Conservation (phyloP, 371 early-diverging fungal genomes). For the Mucor indicus region DNA sequence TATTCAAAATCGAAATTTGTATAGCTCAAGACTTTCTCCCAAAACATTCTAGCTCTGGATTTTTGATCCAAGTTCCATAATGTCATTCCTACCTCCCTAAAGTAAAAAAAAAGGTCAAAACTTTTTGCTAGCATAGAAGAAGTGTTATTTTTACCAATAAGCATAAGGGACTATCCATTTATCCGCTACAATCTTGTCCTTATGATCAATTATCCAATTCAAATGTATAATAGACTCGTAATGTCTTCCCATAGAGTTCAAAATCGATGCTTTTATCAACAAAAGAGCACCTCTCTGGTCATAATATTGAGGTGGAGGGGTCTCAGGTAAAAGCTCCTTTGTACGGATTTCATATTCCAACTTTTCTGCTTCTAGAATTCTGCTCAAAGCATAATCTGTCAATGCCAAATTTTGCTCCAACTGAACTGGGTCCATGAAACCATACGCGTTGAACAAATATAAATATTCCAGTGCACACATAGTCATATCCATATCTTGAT, state of each 20-base stretch:
- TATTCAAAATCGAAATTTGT: constrained; percentile 43
- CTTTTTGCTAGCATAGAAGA: neutral
- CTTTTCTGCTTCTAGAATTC: constrained; percentile 38
- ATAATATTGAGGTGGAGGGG: constrained; percentile 38
- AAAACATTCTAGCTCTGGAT: constrained; percentile 26
- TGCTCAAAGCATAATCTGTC: constrained; percentile 38
- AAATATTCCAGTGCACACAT: constrained; percentile 58
- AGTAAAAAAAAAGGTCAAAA: neutral
- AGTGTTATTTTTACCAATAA: constrained; percentile 45
- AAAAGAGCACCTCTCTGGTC: constrained; percentile 37
- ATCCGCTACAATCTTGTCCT: constrained; percentile 39
- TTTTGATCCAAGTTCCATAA: constrained; percentile 40
- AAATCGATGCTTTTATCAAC: constrained; percentile 38
- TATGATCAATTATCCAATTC: constrained; percentile 60
- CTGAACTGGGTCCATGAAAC: constrained; percentile 45
- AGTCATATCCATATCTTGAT: constrained; percentile 50
- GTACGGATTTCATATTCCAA: constrained; percentile 39
- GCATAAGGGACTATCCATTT: constrained; percentile 60
- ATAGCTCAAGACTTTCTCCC: constrained; percentile 34
- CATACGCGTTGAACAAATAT: constrained; percentile 55
- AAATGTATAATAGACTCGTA: constrained; percentile 42
- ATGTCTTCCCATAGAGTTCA: constrained; percentile 35
- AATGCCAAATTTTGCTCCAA: constrained; percentile 35
- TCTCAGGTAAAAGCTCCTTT: constrained; percentile 38
- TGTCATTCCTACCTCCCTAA: constrained; percentile 44